A percentile compares a stretch with the other conserved stretches of the same genome.
phyloP scores from a whole-genome alignment of 1,284 basidiomycete species.

The Boletus semigastroideus region DNA sequence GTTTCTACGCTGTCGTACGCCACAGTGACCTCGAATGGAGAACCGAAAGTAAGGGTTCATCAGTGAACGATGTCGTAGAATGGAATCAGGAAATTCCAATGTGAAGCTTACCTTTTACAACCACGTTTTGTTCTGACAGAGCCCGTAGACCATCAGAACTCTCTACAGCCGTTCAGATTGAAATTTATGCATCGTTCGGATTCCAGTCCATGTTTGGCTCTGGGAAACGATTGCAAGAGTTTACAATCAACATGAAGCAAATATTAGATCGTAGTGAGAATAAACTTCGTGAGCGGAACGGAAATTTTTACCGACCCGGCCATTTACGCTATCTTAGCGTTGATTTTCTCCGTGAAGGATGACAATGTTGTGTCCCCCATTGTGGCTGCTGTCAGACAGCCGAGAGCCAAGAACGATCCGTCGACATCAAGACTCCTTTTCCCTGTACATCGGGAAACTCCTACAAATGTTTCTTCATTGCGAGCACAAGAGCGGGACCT shows the following conservation, averaged over 20 bases:
- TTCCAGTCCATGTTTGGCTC: neutral
- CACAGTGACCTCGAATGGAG: neutral
- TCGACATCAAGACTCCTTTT: slow-evolving; percentile 23
- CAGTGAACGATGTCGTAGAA: too few relatives aligned
- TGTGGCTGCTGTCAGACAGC: neutral
- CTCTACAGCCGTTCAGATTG: neutral
- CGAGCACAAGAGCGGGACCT: too few relatives aligned
- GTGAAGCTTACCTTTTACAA: neutral
- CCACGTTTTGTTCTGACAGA: neutral
- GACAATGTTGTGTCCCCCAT: neutral
- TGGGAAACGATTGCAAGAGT: neutral
- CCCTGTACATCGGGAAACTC: too few relatives aligned
- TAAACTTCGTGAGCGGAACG: neutral
- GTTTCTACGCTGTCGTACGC: neutral
- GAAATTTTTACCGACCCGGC: neutral
- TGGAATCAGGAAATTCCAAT: neutral
- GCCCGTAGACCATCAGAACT: neutral
- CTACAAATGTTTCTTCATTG: too few relatives aligned
- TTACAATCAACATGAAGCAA: neutral
- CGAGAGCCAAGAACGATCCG: too few relatives aligned
- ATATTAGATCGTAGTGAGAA: neutral
- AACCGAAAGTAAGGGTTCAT: neutral
- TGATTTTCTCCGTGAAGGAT: neutral
- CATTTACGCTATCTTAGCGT: neutral
- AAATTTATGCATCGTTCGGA: neutral